Conservation (phyloP, 208 protist genomes). For the Vickermania ingenoplastis region DNA sequence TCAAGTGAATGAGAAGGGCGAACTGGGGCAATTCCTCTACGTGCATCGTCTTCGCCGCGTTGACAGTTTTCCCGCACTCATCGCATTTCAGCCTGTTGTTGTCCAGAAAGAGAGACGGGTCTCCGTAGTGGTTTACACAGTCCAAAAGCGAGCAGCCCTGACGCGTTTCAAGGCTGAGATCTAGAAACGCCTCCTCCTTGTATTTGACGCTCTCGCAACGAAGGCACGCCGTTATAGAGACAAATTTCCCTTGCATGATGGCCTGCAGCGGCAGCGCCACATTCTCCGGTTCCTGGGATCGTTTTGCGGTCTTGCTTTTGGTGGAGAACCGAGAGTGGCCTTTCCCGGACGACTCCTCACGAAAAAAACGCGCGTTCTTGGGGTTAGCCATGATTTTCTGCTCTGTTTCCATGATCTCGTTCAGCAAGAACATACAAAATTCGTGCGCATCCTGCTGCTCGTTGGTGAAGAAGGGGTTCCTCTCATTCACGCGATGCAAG, state of each 20-base stretch:
- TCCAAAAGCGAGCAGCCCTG: slow-evolving; percentile 71
- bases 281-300: background rate
- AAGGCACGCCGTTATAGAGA: slow-evolving; percentile 60
- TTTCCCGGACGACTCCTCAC: slow-evolving; percentile 30
- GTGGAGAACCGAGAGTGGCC: slow-evolving; percentile 18
- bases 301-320: slow-evolving; percentile 1
- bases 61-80: slow-evolving; percentile 39
- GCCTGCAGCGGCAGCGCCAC: slow-evolving; percentile 46
- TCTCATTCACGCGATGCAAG: slow-evolving; percentile 30
- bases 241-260: slow-evolving; percentile 70
- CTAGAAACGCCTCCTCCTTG: slow-evolving; percentile 70
- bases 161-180: slow-evolving; percentile 69
- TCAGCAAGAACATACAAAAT: slow-evolving; percentile 84
- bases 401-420: slow-evolving; percentile 75
- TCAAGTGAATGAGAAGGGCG: slow-evolving; percentile 83
- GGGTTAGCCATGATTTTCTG: slow-evolving; percentile 56
- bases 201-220: slow-evolving; percentile 57
- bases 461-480: slow-evolving; percentile 66
- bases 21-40: slow-evolving; percentile 82
- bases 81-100: slow-evolving; percentile 84
- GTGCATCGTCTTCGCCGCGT: slow-evolving; percentile 71
- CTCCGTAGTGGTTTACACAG: slow-evolving; percentile 67
- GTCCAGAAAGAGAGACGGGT: slow-evolving; percentile 66
- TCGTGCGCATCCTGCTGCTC: slow-evolving; percentile 89
- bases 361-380: slow-evolving; percentile 44